Evolutionary conservation across 208 protist genomes (phyloP), one percentile per base, ranked within the genome.

Genomic region (Kentomonas sorsogonicus): DNA sequence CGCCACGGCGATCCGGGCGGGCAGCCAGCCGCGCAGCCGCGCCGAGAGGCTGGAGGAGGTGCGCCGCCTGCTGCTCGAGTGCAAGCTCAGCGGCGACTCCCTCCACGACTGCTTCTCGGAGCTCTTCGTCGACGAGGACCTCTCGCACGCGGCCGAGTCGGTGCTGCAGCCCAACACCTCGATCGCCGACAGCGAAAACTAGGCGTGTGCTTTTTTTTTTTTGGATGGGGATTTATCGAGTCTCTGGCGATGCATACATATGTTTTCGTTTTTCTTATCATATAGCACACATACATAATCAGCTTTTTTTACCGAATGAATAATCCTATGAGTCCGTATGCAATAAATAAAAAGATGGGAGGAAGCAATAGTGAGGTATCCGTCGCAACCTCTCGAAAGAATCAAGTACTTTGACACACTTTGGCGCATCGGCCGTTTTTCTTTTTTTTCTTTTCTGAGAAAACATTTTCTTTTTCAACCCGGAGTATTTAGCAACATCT

Each of bases 121-220:
- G 50, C 69, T 89, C 10, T 79, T 89, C 38, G 52, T 53, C 44
- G 72, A 83, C 46, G 53, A 72, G 43, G 60, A 69, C 15, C 45
- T 80, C 41, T 60, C 69, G n/a, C 36, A 65, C 4, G 72, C 66
- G 1, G 67, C 63, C 18, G 46, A n/a, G 39, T 22, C 30, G 6
- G 72, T 47, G 23, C 60, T 74, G 26, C 36, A 51, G 41, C 20
- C 27, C 11, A 16, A n/a, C 11, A 11, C 25, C 30, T 4, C n/a
- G n/a, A n/a, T n/a, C 27, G 0, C 27, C 27, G 16, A 3, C 30
- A 16, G 25, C 23, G 16, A 56, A 36, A n/a, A 56, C 20, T 16
- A 40, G 15, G 23, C 23, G 38, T n/a, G n/a, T n/a, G n/a, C n/a
- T n/a, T n/a, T n/a, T n/a, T n/a, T n/a, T n/a, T n/a, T n/a, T n/a